Percentiles rank a stretch among this genome's conserved stretches.
Conservation (phyloP, 2,329 filamentous ascomycete species). For the Lecanicillium sp. region DNA sequence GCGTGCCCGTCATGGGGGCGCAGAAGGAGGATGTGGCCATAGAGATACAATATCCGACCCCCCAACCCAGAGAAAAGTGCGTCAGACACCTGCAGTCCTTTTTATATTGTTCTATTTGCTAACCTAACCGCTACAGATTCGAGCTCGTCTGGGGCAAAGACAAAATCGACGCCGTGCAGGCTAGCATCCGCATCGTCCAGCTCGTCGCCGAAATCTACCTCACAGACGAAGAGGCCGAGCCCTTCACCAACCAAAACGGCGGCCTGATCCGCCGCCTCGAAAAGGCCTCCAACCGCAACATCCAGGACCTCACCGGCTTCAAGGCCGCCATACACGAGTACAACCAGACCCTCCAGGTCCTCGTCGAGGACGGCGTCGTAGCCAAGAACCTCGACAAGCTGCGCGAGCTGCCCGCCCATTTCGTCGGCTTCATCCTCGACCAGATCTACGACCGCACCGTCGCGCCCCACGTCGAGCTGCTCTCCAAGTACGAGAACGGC, state of each 20-base stretch:
- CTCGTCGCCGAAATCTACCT: slow-evolving; percentile 72
- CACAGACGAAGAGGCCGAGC: slow-evolving; percentile 58
- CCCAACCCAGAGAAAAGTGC: slow-evolving; percentile 61
- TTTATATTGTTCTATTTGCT: slow-evolving; percentile 16
- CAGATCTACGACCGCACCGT: slow-evolving; percentile 93
- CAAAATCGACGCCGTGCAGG: slow-evolving; percentile 68
- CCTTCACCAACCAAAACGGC: slow-evolving; percentile 64
- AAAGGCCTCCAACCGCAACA: slow-evolving; percentile 63
- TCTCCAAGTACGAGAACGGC: slow-evolving; percentile 82
- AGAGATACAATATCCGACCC: slow-evolving; percentile 78
- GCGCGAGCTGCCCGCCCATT: slow-evolving; percentile 62
- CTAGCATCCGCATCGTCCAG: slow-evolving; percentile 64
- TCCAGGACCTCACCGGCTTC: slow-evolving; percentile 61
- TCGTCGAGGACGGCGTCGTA: slow-evolving; percentile 66
- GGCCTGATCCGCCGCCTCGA: slow-evolving; percentile 74
- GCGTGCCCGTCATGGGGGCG: slow-evolving; percentile 44
- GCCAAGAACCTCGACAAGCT: slow-evolving; percentile 63
- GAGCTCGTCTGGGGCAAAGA: slow-evolving; percentile 74
- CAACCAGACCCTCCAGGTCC: slow-evolving; percentile 61
- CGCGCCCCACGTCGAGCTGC: slow-evolving; percentile 76
- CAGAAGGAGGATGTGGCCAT: slow-evolving; percentile 52
- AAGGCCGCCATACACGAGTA: slow-evolving; percentile 67
- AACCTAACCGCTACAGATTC: slow-evolving; percentile 23
- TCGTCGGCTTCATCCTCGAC: slow-evolving; percentile 73
- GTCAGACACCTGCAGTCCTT: too few relatives aligned